Evolutionary conservation across 2,329 filamentous ascomycete species (phyloP), one percentile per base, ranked within the genome.

Genomic region (Hypoxylon rubiginosum): DNA sequence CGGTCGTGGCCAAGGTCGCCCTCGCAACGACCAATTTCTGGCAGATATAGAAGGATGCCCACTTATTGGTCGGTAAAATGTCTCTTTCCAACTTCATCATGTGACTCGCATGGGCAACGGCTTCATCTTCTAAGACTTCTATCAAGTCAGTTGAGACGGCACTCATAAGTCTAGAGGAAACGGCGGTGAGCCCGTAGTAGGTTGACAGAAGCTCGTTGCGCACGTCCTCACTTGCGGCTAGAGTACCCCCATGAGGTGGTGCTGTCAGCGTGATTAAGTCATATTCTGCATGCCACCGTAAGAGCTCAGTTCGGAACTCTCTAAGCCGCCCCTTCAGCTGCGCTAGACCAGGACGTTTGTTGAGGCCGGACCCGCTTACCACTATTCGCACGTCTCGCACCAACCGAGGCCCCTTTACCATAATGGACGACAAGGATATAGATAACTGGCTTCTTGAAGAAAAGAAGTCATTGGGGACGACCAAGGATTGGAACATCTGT

Each of bases 401-500:
- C 11, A 54, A 17, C 21, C 51, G 30, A 10, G 51, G 51, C 51
- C 51, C 51, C 39, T 17, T 39, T 26, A 54, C 51, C 34, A 54
- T 41, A 43, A 41, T 54, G n/a, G 34, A 54, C n/a, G 51, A 26
- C n/a, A 54, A 17, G 13, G 32, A 26, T 17, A 54, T 54, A 4
- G 51, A 21, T 28, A 54, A 43, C 28, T 26, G 51, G 21, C 51
- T 54, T 28, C 34, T 41, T n/a, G 21, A 32, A 6, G 46, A 49
- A 9, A 49, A 49, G 13, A 21, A 21, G 32, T 45, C 48, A 30
- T 15, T 19, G 1, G 28, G 3, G 10, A 41, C 32, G 13, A 41
- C 28, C 13, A 55, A 49, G 34, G 58, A 63, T 1, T 55, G 34
- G n/a, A 70, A 49, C 49, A 63, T 36, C 11, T 36, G 17, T 26